Evolutionary conservation across 371 early-diverging fungal genomes (phyloP).

Genomic region (Rhizomucor miehei): DNA sequence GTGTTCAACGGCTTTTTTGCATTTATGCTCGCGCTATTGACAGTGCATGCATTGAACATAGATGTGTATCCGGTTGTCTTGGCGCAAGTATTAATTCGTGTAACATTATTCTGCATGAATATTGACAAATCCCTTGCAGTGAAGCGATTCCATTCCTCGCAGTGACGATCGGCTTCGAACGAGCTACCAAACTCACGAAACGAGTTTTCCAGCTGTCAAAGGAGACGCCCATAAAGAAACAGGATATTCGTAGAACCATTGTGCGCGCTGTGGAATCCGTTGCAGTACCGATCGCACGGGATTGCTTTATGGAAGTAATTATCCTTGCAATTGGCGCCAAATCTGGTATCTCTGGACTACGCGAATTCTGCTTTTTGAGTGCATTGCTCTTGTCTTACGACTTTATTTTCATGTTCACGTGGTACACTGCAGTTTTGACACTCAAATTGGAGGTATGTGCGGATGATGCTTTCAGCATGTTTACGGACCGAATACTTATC

Average conservation of each 20-base stretch:
- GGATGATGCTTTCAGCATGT: neutral
- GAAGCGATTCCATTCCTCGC: conserved; percentile 93
- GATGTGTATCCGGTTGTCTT: conserved; percentile 75
- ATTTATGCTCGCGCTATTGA: conserved; percentile 73
- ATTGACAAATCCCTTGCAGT: conserved; percentile 22
- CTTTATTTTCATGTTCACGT: conserved; percentile 79
- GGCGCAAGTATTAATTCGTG: conserved; percentile 30
- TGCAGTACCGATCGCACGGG: conserved; percentile 65
- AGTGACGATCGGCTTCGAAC: conserved; percentile 92
- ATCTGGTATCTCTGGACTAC: conserved; percentile 74
- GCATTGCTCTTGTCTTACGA: conserved; percentile 83
- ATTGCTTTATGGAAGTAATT: conserved; percentile 81
- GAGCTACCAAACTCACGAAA: conserved; percentile 79
- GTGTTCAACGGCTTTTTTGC: conserved; percentile 73
- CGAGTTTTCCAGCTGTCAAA: conserved; percentile 62
- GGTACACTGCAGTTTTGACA: conserved; percentile 84
- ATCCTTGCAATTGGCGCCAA: conserved; percentile 78
- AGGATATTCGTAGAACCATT: conserved; percentile 65
- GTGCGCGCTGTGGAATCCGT: conserved; percentile 69
- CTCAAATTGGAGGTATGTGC: conserved; percentile 78
- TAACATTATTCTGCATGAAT: conserved; percentile 1
- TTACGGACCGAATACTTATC: neutral
- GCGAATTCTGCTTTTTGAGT: conserved; percentile 81
- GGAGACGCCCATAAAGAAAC: conserved; percentile 26
- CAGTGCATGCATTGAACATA: conserved; percentile 64